These are phyloP conservation scores for Nicotiana knightiana DNA, from an alignment of 257 asterid genomes.

Conservation along the genomic window DNA sequence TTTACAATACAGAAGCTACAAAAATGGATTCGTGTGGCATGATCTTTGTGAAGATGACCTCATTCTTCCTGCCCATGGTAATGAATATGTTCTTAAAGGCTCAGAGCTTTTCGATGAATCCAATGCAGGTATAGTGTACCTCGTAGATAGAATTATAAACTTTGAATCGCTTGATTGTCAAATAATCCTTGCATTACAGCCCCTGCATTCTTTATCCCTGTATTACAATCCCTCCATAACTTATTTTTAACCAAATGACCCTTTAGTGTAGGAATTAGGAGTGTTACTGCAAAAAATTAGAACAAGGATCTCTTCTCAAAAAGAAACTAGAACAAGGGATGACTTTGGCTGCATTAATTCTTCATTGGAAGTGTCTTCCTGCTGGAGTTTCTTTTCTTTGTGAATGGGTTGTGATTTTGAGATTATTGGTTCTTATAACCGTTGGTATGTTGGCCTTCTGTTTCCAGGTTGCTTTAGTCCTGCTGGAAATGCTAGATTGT, in stretches of 20 bases:
- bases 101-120: slow-evolving; percentile 85
- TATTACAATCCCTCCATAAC: too few species aligned
- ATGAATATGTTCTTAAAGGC: slow-evolving; percentile 92
- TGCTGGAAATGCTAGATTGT: slow-evolving; percentile 45
- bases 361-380: background rate
- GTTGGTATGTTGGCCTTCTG: background rate
- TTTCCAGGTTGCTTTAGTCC: slow-evolving; percentile 65
- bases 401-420: background rate
- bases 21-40: slow-evolving; percentile 93
- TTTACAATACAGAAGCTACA: slow-evolving; percentile 62
- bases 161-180: background rate
- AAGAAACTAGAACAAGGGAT: background rate
- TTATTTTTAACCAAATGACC: too few species aligned
- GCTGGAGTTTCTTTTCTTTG: background rate
- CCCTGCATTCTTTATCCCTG: too few species aligned
- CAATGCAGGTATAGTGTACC: slow-evolving; percentile 25
- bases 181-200: too few species aligned
- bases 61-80: slow-evolving; percentile 81
- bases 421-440: background rate
- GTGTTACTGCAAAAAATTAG: background rate
- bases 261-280: background rate
- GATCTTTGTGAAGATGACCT: slow-evolving; percentile 85
- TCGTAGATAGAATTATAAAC: background rate
- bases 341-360: background rate
- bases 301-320: background rate